A percentile compares a stretch with the other conserved stretches of the same genome.
Evolutionary conservation across 1,139 yeast genomes (phyloP).

Genomic region (Kazachstania sp.): DNA sequence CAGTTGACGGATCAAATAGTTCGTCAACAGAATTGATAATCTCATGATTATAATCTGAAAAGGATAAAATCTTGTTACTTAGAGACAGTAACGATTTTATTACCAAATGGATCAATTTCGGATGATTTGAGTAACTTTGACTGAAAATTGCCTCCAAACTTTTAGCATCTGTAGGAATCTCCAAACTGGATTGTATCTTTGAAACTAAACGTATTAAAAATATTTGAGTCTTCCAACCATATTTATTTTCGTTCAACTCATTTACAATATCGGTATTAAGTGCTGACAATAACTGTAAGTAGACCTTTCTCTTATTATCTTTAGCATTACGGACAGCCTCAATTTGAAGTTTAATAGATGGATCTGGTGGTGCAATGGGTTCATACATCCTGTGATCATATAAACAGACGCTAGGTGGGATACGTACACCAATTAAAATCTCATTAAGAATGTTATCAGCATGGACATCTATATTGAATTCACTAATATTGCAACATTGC

Average conservation of each 20-base stretch:
- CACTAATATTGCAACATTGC: constrained; percentile 51
- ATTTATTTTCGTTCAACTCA: constrained; percentile 5
- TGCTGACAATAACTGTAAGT: constrained; percentile 35
- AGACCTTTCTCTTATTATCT: constrained; percentile 42
- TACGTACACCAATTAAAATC: constrained; percentile 39
- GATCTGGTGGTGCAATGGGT: constrained; percentile 54
- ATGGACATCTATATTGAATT: constrained; percentile 41
- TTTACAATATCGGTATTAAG: constrained; percentile 39
- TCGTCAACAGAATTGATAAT: constrained; percentile 39
- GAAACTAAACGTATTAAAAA: constrained; percentile 48
- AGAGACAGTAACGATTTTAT: constrained; percentile 54
- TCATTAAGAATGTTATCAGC: constrained; percentile 47
- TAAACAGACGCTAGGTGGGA: constrained; percentile 54
- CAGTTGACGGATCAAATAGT: constrained; percentile 35
- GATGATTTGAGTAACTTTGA: constrained; percentile 59
- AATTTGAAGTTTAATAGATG: constrained; percentile 47
- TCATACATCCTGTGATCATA: constrained; percentile 38
- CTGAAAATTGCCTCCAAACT: constrained; percentile 42
- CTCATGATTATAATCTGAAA: constrained; percentile 48
- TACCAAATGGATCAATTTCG: constrained; percentile 55
- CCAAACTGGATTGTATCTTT: constrained; percentile 48
- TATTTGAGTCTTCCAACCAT: constrained; percentile 55
- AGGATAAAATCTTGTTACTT: constrained; percentile 42
- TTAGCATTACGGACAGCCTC: constrained; percentile 52
- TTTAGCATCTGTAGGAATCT: constrained; percentile 39